These are phyloP conservation scores for Skeletonema tropicum DNA, from an alignment of 108 stramenopile genomes.

Conservation along the genomic window DNA sequence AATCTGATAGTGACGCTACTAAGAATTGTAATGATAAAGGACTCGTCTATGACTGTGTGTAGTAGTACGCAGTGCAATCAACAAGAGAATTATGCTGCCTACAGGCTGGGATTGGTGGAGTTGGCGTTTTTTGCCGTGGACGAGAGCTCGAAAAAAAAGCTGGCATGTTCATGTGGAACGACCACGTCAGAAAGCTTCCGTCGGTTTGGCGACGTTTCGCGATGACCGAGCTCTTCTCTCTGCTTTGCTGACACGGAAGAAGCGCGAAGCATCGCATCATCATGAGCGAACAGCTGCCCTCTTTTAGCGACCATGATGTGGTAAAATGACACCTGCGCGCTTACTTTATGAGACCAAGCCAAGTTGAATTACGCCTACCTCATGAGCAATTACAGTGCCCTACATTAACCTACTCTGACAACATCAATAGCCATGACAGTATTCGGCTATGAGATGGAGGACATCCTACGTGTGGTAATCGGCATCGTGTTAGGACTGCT, in stretches of 20 bases:
- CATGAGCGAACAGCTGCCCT: too few species aligned
- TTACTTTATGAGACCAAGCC: too few species aligned
- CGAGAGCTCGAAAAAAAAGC: background rate
- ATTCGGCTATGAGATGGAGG: conserved; percentile 4
- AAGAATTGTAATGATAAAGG: conserved; percentile 14
- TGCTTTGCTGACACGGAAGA: too few species aligned
- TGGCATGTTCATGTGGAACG: too few species aligned
- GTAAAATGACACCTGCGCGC: too few species aligned
- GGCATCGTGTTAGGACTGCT: conserved; percentile 45
- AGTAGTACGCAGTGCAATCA: background rate
- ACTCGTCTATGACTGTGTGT: background rate
- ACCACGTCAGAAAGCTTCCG: background rate
- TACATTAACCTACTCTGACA: background rate
- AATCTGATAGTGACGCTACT: conserved; percentile 4
- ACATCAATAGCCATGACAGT: background rate
- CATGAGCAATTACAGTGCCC: too few species aligned
- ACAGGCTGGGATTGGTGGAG: background rate
- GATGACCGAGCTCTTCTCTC: background rate
- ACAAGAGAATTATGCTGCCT: conserved; percentile 7
- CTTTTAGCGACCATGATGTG: too few species aligned
- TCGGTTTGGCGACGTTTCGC: background rate
- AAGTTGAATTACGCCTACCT: too few species aligned
- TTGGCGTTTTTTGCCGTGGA: background rate
- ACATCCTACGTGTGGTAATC: conserved; percentile 36
- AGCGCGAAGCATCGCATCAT: too few species aligned